Base-by-base conservation (phyloP, 331 rosid genomes). In the Rosa hybrid region DNA sequence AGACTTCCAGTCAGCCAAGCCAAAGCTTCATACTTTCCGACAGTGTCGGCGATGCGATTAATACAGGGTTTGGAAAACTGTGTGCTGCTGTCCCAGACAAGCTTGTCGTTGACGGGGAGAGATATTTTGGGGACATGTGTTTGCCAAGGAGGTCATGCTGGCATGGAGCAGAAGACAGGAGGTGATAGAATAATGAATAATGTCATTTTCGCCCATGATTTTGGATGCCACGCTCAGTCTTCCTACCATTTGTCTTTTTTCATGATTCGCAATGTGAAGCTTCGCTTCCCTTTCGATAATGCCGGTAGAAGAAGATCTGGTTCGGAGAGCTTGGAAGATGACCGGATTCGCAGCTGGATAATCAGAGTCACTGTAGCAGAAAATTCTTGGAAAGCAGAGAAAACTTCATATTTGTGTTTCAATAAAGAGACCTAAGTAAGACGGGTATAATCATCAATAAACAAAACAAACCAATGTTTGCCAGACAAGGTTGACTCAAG, bases 1-100 rank as follows among this genome's bases (percentile, higher is more conserved):
- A 95, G 87, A 25, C 98, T 93, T 65, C 97, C 97, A 76, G 97
- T 91, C 5, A 95, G 87, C 99, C 98, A 95, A 12, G 90, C 98
- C 90, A 95, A 88, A 79, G 99, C 99, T 87, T 95, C 97, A 79
- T 93, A 95, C 97, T 93, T 90, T 78, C 98, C 96, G 5, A 95
- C 88, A 0, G 99, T 93, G 69, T 95, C 93, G 9, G 99, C 96
- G 77, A 93, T 93, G 23, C 99, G 93, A 90, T 95, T 97, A 6
- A 93, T 88, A 68, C 96, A 95, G 42, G 99, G 98, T 81, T 92
- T 94, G 8, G 98, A 98, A 83, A 86, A 91, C 60, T 89, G 20
- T 62, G 96, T 95, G 27, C 97, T 97, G 30, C 92, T 91, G 83
- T 95, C 98, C 97, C 98, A 95, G 76, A 83, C 14, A 77, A 93